Evolutionary conservation across 2,329 filamentous ascomycete genomes (phyloP), one percentile per base, ranked within the genome.

Genomic region (Ophiostoma himal-ulmi): DNA sequence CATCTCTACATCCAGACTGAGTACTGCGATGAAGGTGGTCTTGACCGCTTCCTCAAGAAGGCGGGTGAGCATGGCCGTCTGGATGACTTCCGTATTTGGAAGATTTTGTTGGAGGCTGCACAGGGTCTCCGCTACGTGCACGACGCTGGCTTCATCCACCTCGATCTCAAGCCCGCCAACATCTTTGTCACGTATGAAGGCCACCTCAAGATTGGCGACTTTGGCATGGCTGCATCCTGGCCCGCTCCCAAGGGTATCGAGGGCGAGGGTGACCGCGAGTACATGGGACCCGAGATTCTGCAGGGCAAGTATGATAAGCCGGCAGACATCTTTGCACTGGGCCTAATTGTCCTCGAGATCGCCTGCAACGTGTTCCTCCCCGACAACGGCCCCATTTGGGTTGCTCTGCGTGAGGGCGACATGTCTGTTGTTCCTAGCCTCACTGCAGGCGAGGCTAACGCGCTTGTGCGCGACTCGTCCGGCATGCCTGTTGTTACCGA

Each of bases 21-120:
- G 77, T 98, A 90, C 78, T 99, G 95, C 77, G 94, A 97, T 78
- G 93, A 97, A 78, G 95, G 95, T 20, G 96, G 92, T 72, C 82
- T 99, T 62, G 91, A 96, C 77, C 85, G 88, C 20, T 99, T 98
- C 77, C 84, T 99, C 39, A 86, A 88, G n/a, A 87, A 91, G 71
- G 88, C 93, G 72, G 95, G 95, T 34, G 85, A 90, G 72, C 93
- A 91, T 77, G 94, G 93, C 66, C 88, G 94, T 75, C 82, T 99
- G 74, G 95, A 99, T 79, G 95, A 98, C 78, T 99, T 99, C 81
- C 88, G 95, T 73, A 97, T 98, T 79, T 99, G 95, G 93, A 99
- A 99, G 82, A 94, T 98, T 71, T 82, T 98, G 75, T 86, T 97
- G 60, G 95, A 99, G 79, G 81, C 97, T 71, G 86, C 89, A 76